A percentile compares a stretch with the other conserved stretches of the same genome.
These are phyloP conservation scores for Cercophora sp. DNA, from an alignment of 495 filamentous ascomycete genomes.

Conservation along the genomic window DNA sequence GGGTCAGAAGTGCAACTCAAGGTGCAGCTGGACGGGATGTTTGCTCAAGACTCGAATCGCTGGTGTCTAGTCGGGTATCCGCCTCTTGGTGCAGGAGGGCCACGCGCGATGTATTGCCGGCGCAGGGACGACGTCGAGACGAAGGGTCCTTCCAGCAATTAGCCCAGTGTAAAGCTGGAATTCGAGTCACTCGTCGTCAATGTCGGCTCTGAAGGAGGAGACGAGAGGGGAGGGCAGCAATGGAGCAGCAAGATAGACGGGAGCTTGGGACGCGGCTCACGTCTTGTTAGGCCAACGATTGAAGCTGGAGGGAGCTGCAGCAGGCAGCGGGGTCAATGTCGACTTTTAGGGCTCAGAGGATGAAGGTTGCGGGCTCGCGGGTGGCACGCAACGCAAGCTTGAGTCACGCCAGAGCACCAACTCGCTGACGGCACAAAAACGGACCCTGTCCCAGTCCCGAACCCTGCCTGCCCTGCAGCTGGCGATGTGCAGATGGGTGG, in stretches of 20 bases:
- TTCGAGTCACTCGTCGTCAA: not conserved
- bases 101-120: conserved; percentile 5
- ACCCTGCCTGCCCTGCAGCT: conserved; percentile 3
- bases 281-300: not conserved
- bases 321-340: conserved; percentile 4
- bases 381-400: conserved; percentile 3
- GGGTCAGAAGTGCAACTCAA: too few species aligned
- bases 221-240: not conserved
- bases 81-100: conserved; percentile 3
- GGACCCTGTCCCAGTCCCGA: conserved; percentile 5
- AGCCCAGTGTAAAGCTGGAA: not conserved
- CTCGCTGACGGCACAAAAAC: conserved; percentile 3
- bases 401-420: conserved; percentile 4
- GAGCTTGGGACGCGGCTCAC: not conserved
- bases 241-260: not conserved
- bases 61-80: conserved; percentile 6
- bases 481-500: not conserved
- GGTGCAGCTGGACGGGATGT: not conserved
- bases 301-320: conserved; percentile 1
- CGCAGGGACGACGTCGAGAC: not conserved
- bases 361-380: too few species aligned
- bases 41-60: not conserved
- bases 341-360: conserved; percentile 7
- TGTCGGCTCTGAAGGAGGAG: not conserved
- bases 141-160: not conserved